Evolutionary conservation across 805 yeast genomes (phyloP).

Genomic region (Ogataea pini): DNA sequence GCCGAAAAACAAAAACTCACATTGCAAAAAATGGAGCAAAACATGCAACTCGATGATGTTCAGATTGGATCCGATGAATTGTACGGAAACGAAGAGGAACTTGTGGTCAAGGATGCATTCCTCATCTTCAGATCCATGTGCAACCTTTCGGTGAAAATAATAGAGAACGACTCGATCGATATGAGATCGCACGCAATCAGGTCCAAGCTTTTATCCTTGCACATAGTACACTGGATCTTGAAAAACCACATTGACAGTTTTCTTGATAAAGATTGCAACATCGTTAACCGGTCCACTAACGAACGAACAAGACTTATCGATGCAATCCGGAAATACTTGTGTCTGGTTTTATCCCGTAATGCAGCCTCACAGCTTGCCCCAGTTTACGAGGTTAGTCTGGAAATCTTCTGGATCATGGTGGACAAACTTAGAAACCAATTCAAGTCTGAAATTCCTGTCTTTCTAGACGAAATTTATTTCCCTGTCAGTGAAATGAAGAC

Average conservation of each 20-base stretch:
- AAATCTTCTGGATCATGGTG: slow-evolving; percentile 88
- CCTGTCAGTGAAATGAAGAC: slow-evolving; percentile 92
- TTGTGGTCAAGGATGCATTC: slow-evolving; percentile 86
- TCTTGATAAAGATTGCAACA: slow-evolving; percentile 54
- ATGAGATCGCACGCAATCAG: slow-evolving; percentile 91
- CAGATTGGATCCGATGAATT: slow-evolving; percentile 48
- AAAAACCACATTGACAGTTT: slow-evolving; percentile 85
- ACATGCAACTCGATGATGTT: slow-evolving; percentile 53
- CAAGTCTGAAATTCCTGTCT: slow-evolving; percentile 91
- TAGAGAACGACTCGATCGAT: slow-evolving; percentile 75
- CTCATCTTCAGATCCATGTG: slow-evolving; percentile 93
- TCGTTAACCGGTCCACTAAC: slow-evolving; percentile 50
- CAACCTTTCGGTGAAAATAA: slow-evolving; percentile 79
- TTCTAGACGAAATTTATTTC: slow-evolving; percentile 88
- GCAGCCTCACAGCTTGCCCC: slow-evolving; percentile 92
- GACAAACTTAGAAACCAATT: slow-evolving; percentile 83
- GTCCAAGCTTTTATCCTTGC: slow-evolving; percentile 85
- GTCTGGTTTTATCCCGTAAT: slow-evolving; percentile 81
- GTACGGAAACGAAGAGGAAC: slow-evolving; percentile 59
- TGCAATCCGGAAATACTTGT: slow-evolving; percentile 80
- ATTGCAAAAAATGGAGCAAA: slow-evolving; percentile 56
- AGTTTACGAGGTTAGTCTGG: slow-evolving; percentile 86
- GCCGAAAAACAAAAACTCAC: slow-evolving; percentile 42
- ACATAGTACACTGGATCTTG: slow-evolving; percentile 81
- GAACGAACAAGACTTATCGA: slow-evolving; percentile 67